Percentiles rank a stretch among this genome's conserved stretches.
These are phyloP conservation scores for Tulasnella sp. DNA, from an alignment of 768 basidiomycete genomes.

Conservation along the genomic window DNA sequence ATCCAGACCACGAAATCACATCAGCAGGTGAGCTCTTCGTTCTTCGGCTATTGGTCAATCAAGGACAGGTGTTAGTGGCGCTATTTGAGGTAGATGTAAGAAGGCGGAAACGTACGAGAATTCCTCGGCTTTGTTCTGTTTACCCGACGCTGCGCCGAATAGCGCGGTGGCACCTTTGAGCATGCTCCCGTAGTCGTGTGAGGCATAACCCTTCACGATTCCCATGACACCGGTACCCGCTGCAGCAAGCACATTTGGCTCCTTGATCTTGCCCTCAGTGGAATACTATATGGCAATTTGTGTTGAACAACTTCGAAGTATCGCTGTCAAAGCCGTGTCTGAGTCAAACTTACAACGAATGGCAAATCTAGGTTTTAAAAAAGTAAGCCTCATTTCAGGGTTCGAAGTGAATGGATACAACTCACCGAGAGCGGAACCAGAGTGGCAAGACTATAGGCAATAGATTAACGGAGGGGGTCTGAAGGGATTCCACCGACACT, in stretches of 20 bases:
- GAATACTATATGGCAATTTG: constrained; percentile 49
- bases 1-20: constrained; percentile 40
- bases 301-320: background rate
- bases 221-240: constrained; percentile 80
- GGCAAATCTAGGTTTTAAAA: constrained; percentile 32
- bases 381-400: background rate
- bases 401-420: background rate
- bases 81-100: background rate
- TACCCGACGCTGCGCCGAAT: constrained; percentile 63
- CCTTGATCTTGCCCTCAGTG: constrained; percentile 90
- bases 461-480: background rate
- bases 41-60: constrained; percentile 16
- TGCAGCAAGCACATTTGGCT: constrained; percentile 79
- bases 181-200: constrained; percentile 71
- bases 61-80: background rate
- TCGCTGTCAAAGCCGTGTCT: too few relatives aligned
- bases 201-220: constrained; percentile 64
- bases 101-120: constrained; percentile 33
- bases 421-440: constrained; percentile 75
- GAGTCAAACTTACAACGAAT: constrained; percentile 25
- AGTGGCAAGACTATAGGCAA: constrained; percentile 62
- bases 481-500: constrained; percentile 23
- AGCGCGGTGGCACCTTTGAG: constrained; percentile 63
- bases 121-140: constrained; percentile 50
- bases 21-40: constrained; percentile 77